Evolutionary conservation across 768 basidiomycete genomes (phyloP).

Genomic region (Daedaleopsis sinensis): DNA sequence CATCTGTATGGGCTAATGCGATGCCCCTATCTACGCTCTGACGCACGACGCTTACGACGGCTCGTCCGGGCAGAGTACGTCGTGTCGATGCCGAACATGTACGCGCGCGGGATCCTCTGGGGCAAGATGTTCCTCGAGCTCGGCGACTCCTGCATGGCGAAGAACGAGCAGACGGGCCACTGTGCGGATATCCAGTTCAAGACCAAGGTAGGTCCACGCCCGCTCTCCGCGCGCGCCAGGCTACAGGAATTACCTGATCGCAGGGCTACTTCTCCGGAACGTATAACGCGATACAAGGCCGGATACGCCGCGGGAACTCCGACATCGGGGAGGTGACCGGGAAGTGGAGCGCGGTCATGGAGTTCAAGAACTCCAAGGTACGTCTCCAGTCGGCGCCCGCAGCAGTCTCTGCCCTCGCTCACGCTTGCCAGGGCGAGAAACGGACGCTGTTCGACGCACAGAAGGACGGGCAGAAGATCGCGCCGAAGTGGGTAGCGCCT

Average conservation of each 20-base stretch:
- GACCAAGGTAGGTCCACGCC: conserved; percentile 69
- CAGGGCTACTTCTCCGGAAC: conserved; percentile 97
- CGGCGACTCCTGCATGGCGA: conserved; percentile 85
- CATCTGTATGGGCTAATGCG: neutral
- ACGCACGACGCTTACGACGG: neutral
- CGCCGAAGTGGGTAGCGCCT: conserved; percentile 82
- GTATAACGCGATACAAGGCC: conserved; percentile 88
- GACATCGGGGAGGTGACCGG: conserved; percentile 89
- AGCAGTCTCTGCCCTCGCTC: neutral
- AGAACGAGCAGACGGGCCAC: conserved; percentile 77
- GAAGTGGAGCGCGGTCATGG: conserved; percentile 90
- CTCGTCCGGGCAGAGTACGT: conserved; percentile 62
- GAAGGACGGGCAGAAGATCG: conserved; percentile 72
- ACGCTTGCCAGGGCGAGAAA: conserved; percentile 47
- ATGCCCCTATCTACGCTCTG: neutral
- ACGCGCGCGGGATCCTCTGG: conserved; percentile 84
- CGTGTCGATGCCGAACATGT: conserved; percentile 98
- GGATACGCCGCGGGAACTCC: conserved; percentile 61
- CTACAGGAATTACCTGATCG: neutral
- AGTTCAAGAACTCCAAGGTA: conserved; percentile 74
- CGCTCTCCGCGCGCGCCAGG: neutral
- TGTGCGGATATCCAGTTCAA: conserved; percentile 93
- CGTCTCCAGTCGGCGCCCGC: conserved; percentile 15
- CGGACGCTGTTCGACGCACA: conserved; percentile 83
- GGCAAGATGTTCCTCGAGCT: conserved; percentile 97